Evolutionary conservation across 164 flowering plant genomes (phyloP).

Genomic region (Vitis riparia): DNA sequence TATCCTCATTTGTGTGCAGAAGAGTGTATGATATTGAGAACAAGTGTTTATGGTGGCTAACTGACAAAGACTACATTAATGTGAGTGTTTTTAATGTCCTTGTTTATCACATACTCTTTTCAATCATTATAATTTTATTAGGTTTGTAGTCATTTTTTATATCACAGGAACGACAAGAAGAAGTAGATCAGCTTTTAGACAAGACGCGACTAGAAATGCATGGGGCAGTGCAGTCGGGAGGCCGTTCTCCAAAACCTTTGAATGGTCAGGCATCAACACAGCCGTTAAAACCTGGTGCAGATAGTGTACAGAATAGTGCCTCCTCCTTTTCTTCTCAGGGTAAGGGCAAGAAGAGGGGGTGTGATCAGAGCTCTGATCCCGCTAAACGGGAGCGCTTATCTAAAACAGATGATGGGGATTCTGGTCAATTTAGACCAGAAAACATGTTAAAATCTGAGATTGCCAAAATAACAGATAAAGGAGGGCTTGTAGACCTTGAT

Average conservation of each 20-base stretch:
- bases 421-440: constrained; percentile 46
- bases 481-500: constrained; percentile 68
- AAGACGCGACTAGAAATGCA: constrained; percentile 85
- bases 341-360: constrained; percentile 82
- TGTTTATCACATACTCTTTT: background rate
- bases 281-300: constrained; percentile 70
- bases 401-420: constrained; percentile 65
- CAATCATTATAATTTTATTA: background rate
- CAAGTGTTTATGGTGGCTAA: constrained; percentile 95
- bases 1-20: constrained; percentile 85
- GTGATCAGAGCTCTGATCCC: constrained; percentile 72
- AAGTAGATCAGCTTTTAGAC: constrained; percentile 70
- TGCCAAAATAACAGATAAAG: constrained; percentile 72
- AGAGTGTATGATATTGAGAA: constrained; percentile 78
- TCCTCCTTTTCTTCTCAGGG: constrained; percentile 57
- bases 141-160: background rate
- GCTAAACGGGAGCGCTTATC: constrained; percentile 63
- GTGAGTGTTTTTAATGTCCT: constrained; percentile 41
- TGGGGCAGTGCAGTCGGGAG: constrained; percentile 69
- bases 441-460: constrained; percentile 61
- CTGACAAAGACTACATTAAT: constrained; percentile 80
- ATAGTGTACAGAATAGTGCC: constrained; percentile 55
- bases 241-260: constrained; percentile 83
- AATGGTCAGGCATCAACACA: constrained; percentile 62
- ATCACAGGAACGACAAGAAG: constrained; percentile 78